Evolutionary conservation across 1,284 basidiomycete genomes (phyloP).

Genomic region (Leccinum pachyderme): DNA sequence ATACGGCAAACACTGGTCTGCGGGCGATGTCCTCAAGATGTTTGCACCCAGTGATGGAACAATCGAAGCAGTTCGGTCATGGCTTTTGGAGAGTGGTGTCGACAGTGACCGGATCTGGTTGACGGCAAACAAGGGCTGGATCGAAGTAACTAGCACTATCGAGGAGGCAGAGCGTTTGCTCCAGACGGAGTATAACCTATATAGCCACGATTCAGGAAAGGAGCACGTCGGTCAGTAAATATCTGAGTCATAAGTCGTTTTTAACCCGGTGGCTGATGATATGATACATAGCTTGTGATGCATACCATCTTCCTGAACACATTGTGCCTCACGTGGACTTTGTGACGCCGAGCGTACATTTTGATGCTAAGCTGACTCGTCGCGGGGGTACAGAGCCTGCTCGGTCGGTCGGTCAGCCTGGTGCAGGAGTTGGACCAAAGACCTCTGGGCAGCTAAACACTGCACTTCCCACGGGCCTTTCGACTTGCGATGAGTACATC

Average conservation of each 20-base stretch:
- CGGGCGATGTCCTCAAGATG: constrained; percentile 35
- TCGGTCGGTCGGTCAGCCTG: constrained; percentile 13
- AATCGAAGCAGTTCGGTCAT: constrained; percentile 35
- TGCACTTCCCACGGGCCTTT: constrained; percentile 12
- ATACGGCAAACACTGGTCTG: constrained; percentile 45
- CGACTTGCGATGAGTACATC: constrained; percentile 37
- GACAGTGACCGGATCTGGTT: constrained; percentile 30
- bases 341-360: constrained; percentile 26
- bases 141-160: constrained; percentile 39
- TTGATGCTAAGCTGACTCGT: constrained; percentile 22
- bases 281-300: constrained; percentile 24
- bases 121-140: constrained; percentile 40
- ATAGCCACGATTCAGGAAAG: constrained; percentile 37
- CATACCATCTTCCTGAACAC: constrained; percentile 27
- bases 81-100: constrained; percentile 41
- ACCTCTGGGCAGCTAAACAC: constrained; percentile 15
- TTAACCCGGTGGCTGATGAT: constrained; percentile 4
- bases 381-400: constrained; percentile 7
- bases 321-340: constrained; percentile 32
- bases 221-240: constrained; percentile 39
- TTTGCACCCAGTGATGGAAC: constrained; percentile 36
- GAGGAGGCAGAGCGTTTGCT: constrained; percentile 39
- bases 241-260: background rate
- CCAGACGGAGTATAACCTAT: constrained; percentile 31
- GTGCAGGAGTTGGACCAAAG: constrained; percentile 21